Percentiles rank a stretch among this genome's conserved stretches.
Conservation (phyloP, 164 flowering plant genomes). For the Malania oleifera region DNA sequence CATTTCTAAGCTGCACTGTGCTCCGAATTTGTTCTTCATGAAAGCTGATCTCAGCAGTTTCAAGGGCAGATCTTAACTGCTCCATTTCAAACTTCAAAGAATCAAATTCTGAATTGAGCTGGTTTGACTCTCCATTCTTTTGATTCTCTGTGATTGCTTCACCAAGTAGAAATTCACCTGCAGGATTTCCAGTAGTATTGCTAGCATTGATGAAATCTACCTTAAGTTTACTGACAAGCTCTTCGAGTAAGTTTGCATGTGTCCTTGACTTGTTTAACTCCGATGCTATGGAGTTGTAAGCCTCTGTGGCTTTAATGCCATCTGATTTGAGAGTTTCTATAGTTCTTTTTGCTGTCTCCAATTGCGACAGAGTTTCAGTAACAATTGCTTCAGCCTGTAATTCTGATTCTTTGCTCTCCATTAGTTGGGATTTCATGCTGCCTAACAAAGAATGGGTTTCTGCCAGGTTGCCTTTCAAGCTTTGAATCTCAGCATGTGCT, state of each 20-base stretch:
- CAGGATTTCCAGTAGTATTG: conserved; percentile 3
- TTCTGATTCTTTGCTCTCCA: conserved; percentile 59
- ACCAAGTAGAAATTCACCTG: conserved; percentile 1
- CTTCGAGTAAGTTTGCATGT: conserved; percentile 48
- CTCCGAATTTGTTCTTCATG: conserved; percentile 47
- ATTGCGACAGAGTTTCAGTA: conserved; percentile 48
- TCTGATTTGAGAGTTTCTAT: conserved; percentile 50
- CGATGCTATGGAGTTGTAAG: conserved; percentile 33
- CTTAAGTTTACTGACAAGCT: conserved; percentile 45
- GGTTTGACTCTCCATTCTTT: conserved; percentile 19
- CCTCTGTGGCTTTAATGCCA: conserved; percentile 40
- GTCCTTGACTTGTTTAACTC: conserved; percentile 64
- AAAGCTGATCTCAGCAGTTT: conserved; percentile 42
- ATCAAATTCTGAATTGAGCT: conserved; percentile 28
- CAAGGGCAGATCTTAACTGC: conserved; percentile 42
- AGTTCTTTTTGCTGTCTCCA: conserved; percentile 56
- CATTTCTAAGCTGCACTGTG: conserved; percentile 36
- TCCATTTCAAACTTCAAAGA: conserved; percentile 41
- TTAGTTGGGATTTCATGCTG: conserved; percentile 50
- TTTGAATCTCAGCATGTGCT: conserved; percentile 39
- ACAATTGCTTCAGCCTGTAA: conserved; percentile 45
- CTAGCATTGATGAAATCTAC: conserved; percentile 19
- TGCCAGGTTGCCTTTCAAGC: conserved; percentile 41
- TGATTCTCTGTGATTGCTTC: conserved; percentile 11
- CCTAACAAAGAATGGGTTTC: conserved; percentile 52